A percentile compares a stretch with the other conserved stretches of the same genome.
Conservation (phyloP, 768 basidiomycete species). For the Lactarius sanguifluus region DNA sequence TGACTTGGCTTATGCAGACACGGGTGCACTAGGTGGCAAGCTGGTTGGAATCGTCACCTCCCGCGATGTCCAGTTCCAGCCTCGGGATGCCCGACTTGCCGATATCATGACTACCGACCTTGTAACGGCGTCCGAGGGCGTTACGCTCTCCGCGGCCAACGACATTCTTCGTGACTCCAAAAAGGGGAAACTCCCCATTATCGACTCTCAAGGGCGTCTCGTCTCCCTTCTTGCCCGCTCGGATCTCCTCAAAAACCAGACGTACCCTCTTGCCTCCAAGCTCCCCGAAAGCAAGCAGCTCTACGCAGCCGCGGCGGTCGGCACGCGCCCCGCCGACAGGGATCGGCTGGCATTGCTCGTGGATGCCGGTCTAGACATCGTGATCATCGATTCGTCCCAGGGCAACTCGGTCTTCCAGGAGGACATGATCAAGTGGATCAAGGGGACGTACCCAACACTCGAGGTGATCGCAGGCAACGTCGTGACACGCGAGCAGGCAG, state of each 20-base stretch:
- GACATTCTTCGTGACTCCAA: slow-evolving; percentile 92
- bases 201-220: slow-evolving; percentile 65
- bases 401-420: slow-evolving; percentile 93
- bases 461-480: slow-evolving; percentile 98
- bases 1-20: slow-evolving; percentile 52
- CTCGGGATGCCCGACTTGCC: slow-evolving; percentile 59
- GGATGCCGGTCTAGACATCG: slow-evolving; percentile 94
- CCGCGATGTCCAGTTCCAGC: slow-evolving; percentile 93
- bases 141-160: slow-evolving; percentile 91
- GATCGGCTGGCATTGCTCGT: slow-evolving; percentile 84
- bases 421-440: slow-evolving; percentile 95
- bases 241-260: slow-evolving; percentile 96
- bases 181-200: slow-evolving; percentile 94
- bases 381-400: slow-evolving; percentile 93
- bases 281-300: slow-evolving; percentile 90
- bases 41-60: slow-evolving; percentile 96
- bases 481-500: slow-evolving; percentile 96
- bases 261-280: slow-evolving; percentile 93
- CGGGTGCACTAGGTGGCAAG: slow-evolving; percentile 83
- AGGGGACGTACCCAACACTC: slow-evolving; percentile 76
- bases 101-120: slow-evolving; percentile 89
- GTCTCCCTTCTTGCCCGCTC: slow-evolving; percentile 90
- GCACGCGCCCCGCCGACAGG: slow-evolving; percentile 85
- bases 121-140: slow-evolving; percentile 83
- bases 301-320: slow-evolving; percentile 93